A percentile compares a stretch with the other conserved stretches of the same genome.
These are phyloP conservation scores for Porcisia deanei DNA, from an alignment of 208 protist species.

Conservation along the genomic window DNA sequence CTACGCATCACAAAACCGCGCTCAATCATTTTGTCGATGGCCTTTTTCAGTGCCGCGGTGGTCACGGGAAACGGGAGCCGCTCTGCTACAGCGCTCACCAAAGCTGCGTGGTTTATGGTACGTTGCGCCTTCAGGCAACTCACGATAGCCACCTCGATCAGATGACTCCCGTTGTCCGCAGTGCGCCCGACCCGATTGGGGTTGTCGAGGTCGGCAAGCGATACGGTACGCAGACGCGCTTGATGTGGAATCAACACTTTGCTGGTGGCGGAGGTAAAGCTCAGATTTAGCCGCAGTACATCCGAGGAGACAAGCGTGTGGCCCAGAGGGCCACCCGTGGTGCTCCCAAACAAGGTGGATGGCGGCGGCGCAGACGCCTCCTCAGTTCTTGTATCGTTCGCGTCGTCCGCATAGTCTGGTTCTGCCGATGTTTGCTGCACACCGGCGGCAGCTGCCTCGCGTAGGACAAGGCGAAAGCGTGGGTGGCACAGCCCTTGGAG, in stretches of 20 bases:
- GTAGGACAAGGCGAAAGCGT: constrained; percentile 48
- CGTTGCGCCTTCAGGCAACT: constrained; percentile 93
- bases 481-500: constrained; percentile 59
- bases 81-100: constrained; percentile 80
- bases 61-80: constrained; percentile 90
- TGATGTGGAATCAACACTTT: constrained; percentile 50
- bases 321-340: background rate
- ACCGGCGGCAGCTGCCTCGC: constrained; percentile 1
- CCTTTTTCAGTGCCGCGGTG: constrained; percentile 87
- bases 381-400: background rate
- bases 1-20: constrained; percentile 94
- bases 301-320: constrained; percentile 28
- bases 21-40: constrained; percentile 94
- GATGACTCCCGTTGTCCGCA: constrained; percentile 69
- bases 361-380: background rate
- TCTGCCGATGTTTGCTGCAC: background rate
- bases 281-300: constrained; percentile 40
- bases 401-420: constrained; percentile 7
- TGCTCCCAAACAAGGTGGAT: background rate
- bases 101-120: constrained; percentile 70
- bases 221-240: constrained; percentile 12
- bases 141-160: constrained; percentile 93
- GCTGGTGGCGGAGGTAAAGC: constrained; percentile 36
- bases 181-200: constrained; percentile 24
- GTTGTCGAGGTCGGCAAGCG: constrained; percentile 17